phyloP scores from a whole-genome alignment of 2,329 filamentous ascomycete genomes.

The Fusarium buharicum region DNA sequence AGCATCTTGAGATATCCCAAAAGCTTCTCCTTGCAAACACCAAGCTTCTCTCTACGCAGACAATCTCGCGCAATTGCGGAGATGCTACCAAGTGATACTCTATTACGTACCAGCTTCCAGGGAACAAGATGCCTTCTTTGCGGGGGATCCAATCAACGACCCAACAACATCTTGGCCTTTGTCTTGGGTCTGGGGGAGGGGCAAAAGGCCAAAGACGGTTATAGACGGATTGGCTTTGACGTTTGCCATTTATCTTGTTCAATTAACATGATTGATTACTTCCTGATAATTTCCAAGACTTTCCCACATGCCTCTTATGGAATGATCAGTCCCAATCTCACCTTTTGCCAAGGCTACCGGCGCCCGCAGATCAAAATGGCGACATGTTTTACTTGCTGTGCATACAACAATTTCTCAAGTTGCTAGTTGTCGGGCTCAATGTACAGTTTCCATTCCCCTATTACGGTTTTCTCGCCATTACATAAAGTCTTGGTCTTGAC shows the following conservation, averaged over 20 bases:
- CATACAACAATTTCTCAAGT: too few relatives aligned
- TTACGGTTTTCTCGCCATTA: too few relatives aligned
- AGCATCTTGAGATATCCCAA: too few relatives aligned
- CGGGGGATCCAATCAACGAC: slow-evolving; percentile 29
- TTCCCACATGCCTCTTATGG: slow-evolving; percentile 36
- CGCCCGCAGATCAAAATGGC: slow-evolving; percentile 19
- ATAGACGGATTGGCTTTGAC: slow-evolving; percentile 28
- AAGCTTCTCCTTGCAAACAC: not conserved
- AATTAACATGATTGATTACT: too few relatives aligned
- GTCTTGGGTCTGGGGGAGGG: slow-evolving; percentile 34
- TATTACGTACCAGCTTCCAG: slow-evolving; percentile 36
- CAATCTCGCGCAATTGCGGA: slow-evolving; percentile 18
- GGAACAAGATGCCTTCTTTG: slow-evolving; percentile 26
- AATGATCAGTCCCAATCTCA: slow-evolving; percentile 13
- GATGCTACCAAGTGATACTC: slow-evolving; percentile 22
- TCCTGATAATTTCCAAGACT: slow-evolving; percentile 30
- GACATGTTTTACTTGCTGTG: not conserved
- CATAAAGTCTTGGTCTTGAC: too few relatives aligned
- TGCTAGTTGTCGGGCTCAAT: too few relatives aligned
- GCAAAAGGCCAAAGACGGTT: slow-evolving; percentile 29
- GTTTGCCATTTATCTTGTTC: too few relatives aligned
- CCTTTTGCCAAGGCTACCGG: slow-evolving; percentile 26
- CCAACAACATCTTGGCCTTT: slow-evolving; percentile 24
- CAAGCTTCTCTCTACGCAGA: not conserved
- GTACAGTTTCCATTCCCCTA: too few relatives aligned